Evolutionary conservation across 768 basidiomycete genomes (phyloP).

Genomic region (Sarcomyxa edulis): DNA sequence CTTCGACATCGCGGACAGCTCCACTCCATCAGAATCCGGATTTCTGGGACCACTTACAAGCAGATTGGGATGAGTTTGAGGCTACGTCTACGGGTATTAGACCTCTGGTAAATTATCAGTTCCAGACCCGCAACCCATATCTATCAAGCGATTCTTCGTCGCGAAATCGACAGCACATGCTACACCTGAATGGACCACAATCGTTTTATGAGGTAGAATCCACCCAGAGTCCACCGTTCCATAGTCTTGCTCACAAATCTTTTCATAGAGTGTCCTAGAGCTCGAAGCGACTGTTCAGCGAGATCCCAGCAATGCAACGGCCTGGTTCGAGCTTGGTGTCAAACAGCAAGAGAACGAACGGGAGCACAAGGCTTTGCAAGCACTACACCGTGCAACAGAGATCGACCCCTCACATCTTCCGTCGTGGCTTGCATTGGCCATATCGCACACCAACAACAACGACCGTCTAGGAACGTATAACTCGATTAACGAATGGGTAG

Average conservation of each 20-base stretch:
- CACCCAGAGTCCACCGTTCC: too few relatives aligned
- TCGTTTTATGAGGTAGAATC: constrained; percentile 40
- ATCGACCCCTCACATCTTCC: constrained; percentile 73
- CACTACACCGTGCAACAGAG: constrained; percentile 73
- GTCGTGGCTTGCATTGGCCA: constrained; percentile 86
- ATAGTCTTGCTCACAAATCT: too few relatives aligned
- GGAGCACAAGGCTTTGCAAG: constrained; percentile 84
- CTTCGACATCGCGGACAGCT: constrained; percentile 17
- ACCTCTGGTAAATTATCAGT: constrained; percentile 55
- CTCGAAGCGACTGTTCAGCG: constrained; percentile 86
- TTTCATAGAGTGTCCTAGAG: constrained; percentile 72
- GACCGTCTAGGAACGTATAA: constrained; percentile 69
- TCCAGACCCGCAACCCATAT: constrained; percentile 79
- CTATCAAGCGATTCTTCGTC: constrained; percentile 53
- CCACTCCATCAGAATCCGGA: constrained; percentile 13
- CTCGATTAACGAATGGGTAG: constrained; percentile 83
- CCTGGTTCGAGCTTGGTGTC: constrained; percentile 92
- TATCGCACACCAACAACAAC: constrained; percentile 89
- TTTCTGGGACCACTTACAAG: constrained; percentile 65
- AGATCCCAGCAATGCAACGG: constrained; percentile 60
- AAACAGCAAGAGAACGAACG: constrained; percentile 98
- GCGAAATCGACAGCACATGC: constrained; percentile 42
- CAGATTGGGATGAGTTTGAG: constrained; percentile 80
- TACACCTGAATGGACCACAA: constrained; percentile 26
- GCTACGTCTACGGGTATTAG: constrained; percentile 64